Percentiles rank a stretch among this genome's conserved stretches.
phyloP scores from a whole-genome alignment of 169 alveolate species.

The Theileria annulata region DNA sequence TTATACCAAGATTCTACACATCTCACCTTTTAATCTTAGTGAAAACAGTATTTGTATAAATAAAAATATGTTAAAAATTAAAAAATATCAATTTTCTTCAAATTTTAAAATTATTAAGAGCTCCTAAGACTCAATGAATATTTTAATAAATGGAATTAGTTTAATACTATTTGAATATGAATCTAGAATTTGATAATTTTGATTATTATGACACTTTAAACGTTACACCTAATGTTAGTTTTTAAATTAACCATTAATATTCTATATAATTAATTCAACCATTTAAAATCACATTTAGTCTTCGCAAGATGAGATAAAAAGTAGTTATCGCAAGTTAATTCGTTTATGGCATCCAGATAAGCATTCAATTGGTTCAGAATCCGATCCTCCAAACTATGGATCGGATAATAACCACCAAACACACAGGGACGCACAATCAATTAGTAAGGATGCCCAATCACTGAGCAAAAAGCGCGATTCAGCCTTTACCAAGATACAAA shows the following conservation, averaged over 20 bases:
- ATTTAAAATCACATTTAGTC: conserved; percentile 20
- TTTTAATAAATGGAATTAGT: not conserved
- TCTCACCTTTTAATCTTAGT: not conserved
- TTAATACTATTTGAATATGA: conserved; percentile 17
- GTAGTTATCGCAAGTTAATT: conserved; percentile 57
- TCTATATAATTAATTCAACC: not conserved
- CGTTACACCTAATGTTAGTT: conserved; percentile 45
- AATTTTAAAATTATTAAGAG: too few species aligned
- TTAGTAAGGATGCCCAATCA: not conserved
- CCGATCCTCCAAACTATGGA: not conserved
- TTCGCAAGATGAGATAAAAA: conserved; percentile 52
- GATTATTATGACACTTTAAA: conserved; percentile 66
- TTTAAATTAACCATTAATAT: not conserved
- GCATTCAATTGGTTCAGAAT: not conserved
- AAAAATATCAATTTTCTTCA: not conserved
- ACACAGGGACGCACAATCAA: not conserved
- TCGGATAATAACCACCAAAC: not conserved
- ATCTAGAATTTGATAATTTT: conserved; percentile 29
- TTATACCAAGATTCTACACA: not conserved
- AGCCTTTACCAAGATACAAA: conserved; percentile 62
- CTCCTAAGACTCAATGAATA: not conserved
- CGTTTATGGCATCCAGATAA: conserved; percentile 70
- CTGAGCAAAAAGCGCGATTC: conserved; percentile 21
- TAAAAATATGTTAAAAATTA: too few species aligned
- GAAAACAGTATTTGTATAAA: not conserved